These are phyloP conservation scores for Ustilago loliicola DNA, from an alignment of 1,284 basidiomycete genomes.

Conservation along the genomic window DNA sequence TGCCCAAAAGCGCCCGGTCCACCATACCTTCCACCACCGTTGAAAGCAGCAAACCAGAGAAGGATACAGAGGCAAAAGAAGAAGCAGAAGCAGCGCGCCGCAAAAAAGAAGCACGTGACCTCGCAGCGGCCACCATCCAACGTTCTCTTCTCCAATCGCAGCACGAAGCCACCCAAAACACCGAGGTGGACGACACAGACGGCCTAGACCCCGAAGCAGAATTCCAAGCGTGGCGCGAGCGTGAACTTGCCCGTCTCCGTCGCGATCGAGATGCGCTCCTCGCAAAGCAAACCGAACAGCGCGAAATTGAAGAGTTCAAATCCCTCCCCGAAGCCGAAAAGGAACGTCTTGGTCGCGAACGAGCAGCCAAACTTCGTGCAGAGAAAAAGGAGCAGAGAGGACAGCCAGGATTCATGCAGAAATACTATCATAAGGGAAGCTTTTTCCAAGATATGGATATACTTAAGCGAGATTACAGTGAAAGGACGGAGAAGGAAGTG, in stretches of 20 bases:
- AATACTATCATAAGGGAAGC: constrained; percentile 99
- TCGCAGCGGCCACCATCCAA: constrained; percentile 88
- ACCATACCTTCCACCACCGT: constrained; percentile 20
- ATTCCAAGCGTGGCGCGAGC: constrained; percentile 94
- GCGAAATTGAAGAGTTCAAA: constrained; percentile 88
- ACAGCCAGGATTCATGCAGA: constrained; percentile 91
- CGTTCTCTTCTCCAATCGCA: constrained; percentile 88
- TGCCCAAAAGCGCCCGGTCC: constrained; percentile 80
- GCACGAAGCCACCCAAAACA: constrained; percentile 80
- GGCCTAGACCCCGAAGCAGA: constrained; percentile 89
- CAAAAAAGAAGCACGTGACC: constrained; percentile 83
- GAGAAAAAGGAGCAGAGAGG: constrained; percentile 77
- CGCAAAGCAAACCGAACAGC: constrained; percentile 82
- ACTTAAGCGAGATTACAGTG: constrained; percentile 87
- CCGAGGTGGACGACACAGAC: constrained; percentile 93
- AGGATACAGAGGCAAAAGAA: constrained; percentile 74
- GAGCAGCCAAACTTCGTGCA: constrained; percentile 17
- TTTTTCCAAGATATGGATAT: constrained; percentile 94
- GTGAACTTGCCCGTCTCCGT: constrained; percentile 91
- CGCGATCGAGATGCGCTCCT: constrained; percentile 88
- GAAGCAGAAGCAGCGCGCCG: constrained; percentile 77
- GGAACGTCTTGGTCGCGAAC: constrained; percentile 33
- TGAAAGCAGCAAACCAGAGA: constrained; percentile 7
- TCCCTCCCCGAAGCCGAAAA: constrained; percentile 92
- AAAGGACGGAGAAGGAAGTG: constrained; percentile 83